A percentile compares a stretch with the other conserved stretches of the same genome.
These are phyloP conservation scores for Coffea eugenioides DNA, from an alignment of 257 asterid species.

Conservation along the genomic window DNA sequence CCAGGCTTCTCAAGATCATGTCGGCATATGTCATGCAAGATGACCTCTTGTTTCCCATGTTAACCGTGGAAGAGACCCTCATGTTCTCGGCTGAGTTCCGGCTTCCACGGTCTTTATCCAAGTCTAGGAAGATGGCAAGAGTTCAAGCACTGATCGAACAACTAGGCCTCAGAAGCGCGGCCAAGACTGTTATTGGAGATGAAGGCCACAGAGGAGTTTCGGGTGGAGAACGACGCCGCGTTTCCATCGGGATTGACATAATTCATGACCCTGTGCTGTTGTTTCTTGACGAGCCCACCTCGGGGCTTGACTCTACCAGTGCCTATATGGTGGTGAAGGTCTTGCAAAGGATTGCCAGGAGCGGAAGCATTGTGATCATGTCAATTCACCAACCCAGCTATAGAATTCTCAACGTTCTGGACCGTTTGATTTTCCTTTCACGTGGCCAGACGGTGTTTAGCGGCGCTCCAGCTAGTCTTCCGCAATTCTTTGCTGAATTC, in stretches of 20 bases:
- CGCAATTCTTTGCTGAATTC: conserved; percentile 29
- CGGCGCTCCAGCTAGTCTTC: conserved; percentile 27
- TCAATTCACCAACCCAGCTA: conserved; percentile 62
- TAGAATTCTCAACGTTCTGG: conserved; percentile 30
- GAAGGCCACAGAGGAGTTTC: conserved; percentile 50
- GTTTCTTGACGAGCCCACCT: conserved; percentile 70
- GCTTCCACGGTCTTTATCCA: conserved; percentile 33
- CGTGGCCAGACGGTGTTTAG: conserved; percentile 38
- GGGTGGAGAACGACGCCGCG: conserved; percentile 47
- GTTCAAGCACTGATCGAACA: conserved; percentile 41
- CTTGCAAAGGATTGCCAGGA: conserved; percentile 46
- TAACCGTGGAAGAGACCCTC: conserved; percentile 47
- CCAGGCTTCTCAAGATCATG: conserved; percentile 38
- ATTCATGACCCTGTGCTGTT: conserved; percentile 45
- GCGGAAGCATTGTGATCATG: conserved; percentile 61
- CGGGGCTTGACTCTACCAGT: conserved; percentile 70
- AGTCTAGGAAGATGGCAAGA: conserved; percentile 31
- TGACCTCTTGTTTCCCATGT: conserved; percentile 44
- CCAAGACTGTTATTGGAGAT: conserved; percentile 46
- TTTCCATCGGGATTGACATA: conserved; percentile 44
- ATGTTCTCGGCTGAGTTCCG: conserved; percentile 47
- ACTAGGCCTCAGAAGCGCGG: conserved; percentile 36
- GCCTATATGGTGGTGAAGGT: conserved; percentile 61
- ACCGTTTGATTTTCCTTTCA: conserved; percentile 38
- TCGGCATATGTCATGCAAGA: conserved; percentile 52